These are phyloP conservation scores for Populus pruinosa DNA, from an alignment of 345 rosid species.

Conservation along the genomic window DNA sequence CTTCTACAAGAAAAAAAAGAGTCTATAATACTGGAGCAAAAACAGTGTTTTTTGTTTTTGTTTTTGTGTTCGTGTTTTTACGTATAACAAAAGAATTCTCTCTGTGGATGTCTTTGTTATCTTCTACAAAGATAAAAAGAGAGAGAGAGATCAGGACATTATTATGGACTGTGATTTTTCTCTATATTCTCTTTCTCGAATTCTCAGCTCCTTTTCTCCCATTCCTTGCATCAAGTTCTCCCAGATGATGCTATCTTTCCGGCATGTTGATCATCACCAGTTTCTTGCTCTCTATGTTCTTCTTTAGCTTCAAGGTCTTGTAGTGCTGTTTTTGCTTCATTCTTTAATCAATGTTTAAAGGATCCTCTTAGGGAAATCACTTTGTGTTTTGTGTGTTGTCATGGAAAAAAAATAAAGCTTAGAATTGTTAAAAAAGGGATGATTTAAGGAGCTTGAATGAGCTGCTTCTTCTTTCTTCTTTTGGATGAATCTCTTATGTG, in stretches of 20 bases:
- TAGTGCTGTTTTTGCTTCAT: conserved; percentile 3
- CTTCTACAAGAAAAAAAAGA: neutral
- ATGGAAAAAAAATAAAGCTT: neutral
- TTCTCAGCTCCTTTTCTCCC: conserved; percentile 28
- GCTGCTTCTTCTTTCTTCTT: neutral
- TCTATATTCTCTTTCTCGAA: conserved; percentile 16
- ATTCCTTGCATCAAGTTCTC: conserved; percentile 24
- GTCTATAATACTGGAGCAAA: neutral
- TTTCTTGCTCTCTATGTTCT: conserved; percentile 21
- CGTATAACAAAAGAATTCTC: neutral
- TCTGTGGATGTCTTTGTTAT: conserved; percentile 9
- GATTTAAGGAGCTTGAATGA: neutral
- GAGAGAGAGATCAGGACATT: neutral
- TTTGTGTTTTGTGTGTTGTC: neutral
- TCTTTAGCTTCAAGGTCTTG: conserved; percentile 15
- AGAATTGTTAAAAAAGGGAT: neutral
- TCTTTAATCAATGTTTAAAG: neutral
- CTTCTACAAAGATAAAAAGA: conserved; percentile 31
- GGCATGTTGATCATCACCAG: conserved; percentile 9
- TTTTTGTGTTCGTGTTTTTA: neutral
- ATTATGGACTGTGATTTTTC: conserved; percentile 39
- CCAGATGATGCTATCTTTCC: conserved; percentile 29
- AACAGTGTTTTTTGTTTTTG: conserved; percentile 1
- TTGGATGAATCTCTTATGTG: neutral
- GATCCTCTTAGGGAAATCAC: conserved; percentile 7